Percentiles rank a stretch among this genome's conserved stretches.
These are phyloP conservation scores for Crepidotus sp. DNA, from an alignment of 1,284 basidiomycete genomes.

Conservation along the genomic window DNA sequence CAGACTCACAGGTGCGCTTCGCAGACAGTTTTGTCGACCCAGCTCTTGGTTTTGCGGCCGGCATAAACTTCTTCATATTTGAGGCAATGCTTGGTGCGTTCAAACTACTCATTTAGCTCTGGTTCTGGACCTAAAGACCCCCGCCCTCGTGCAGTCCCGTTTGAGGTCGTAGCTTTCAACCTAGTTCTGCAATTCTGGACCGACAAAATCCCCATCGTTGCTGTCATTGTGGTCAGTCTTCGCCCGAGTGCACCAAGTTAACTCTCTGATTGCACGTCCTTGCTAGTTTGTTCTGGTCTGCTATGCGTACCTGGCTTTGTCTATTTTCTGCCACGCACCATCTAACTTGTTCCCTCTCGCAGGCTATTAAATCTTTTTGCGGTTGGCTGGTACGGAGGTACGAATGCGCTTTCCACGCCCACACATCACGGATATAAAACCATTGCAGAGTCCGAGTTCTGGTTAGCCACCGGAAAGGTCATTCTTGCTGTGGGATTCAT, in stretches of 20 bases:
- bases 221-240: constrained; percentile 27
- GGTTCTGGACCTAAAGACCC: too few species aligned
- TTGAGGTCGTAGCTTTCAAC: constrained; percentile 39
- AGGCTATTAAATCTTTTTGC: constrained; percentile 36
- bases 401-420: not conserved
- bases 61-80: constrained; percentile 40
- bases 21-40: constrained; percentile 42
- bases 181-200: constrained; percentile 41
- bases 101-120: too few species aligned
- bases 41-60: constrained; percentile 37
- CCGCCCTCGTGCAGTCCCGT: too few species aligned
- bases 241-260: not conserved
- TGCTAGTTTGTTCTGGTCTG: constrained; percentile 28
- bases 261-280: not conserved
- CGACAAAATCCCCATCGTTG: constrained; percentile 36
- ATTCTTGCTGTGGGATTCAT: constrained; percentile 51
- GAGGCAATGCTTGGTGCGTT: constrained; percentile 38
- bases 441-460: constrained; percentile 48
- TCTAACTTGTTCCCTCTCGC: not conserved
- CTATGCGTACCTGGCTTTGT: constrained; percentile 28
- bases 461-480: constrained; percentile 46
- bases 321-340: too few species aligned
- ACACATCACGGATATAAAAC: not conserved
- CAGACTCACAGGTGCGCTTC: constrained; percentile 29
- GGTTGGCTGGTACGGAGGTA: constrained; percentile 43